Evolutionary conservation across 495 filamentous ascomycete genomes (phyloP).

Genomic region (Talaromyces proteolyticus): DNA sequence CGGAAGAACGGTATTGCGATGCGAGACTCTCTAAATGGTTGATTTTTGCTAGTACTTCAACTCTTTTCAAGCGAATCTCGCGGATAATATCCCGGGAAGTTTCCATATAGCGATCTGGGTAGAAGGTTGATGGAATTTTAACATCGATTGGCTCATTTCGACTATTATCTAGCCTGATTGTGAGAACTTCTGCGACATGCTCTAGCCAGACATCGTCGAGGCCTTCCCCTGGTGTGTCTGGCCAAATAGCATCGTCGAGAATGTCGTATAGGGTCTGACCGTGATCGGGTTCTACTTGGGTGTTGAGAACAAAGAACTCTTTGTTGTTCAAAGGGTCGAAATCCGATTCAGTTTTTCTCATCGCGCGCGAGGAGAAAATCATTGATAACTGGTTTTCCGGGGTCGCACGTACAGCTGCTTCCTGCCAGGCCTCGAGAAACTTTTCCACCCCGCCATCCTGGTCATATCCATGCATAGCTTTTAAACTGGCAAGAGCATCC

Average conservation of each 20-base stretch:
- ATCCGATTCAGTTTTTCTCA: conserved; percentile 26
- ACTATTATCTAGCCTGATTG: conserved; percentile 47
- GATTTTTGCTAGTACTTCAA: conserved; percentile 32
- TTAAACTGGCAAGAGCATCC: conserved; percentile 49
- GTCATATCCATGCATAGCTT: conserved; percentile 28
- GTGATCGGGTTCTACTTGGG: conserved; percentile 30
- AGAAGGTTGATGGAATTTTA: conserved; percentile 65
- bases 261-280: conserved; percentile 65
- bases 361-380: conserved; percentile 34
- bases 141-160: conserved; percentile 48
- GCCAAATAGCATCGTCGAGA: conserved; percentile 63
- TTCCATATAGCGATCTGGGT: conserved; percentile 73
- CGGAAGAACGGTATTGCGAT: conserved; percentile 22
- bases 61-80: conserved; percentile 37
- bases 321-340: conserved; percentile 25
- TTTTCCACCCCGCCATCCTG: conserved; percentile 23
- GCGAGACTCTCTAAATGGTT: conserved; percentile 31
- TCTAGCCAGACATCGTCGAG: conserved; percentile 51
- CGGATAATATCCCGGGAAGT: conserved; percentile 46
- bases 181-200: conserved; percentile 61
- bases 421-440: conserved; percentile 37
- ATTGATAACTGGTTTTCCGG: conserved; percentile 31
- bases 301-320: conserved; percentile 35
- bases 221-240: conserved; percentile 38
- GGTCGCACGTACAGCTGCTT: conserved; percentile 31